Conservation (phyloP, 495 filamentous ascomycete genomes). For the Lentithecium fluviatile region DNA sequence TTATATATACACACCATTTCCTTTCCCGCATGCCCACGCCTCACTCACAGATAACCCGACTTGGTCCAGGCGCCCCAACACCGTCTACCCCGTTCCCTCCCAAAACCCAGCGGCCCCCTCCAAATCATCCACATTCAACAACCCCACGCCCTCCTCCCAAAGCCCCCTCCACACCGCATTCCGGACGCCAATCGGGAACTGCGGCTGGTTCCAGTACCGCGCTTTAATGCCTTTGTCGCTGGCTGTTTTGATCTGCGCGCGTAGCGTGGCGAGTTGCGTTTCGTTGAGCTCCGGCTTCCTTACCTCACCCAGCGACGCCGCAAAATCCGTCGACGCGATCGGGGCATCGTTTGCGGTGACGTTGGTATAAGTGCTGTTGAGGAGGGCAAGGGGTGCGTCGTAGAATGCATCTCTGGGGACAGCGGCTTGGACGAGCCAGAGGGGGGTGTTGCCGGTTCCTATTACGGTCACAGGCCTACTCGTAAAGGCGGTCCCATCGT, state of each 20-base stretch:
- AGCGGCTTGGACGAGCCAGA: conserved; percentile 46
- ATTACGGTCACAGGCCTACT: conserved; percentile 42
- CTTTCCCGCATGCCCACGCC: too few relatives aligned
- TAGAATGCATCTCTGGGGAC: conserved; percentile 59
- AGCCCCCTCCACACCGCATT: conserved; percentile 44
- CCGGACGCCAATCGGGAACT: conserved; percentile 41
- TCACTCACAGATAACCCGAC: too few relatives aligned
- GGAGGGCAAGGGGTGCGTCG: conserved; percentile 56
- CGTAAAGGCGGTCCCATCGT: conserved; percentile 36
- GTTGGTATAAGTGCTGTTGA: conserved; percentile 48
- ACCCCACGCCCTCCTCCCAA: conserved; percentile 41
- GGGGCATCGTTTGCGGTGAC: conserved; percentile 36
- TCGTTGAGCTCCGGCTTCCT: conserved; percentile 43
- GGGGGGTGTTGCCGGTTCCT: conserved; percentile 44
- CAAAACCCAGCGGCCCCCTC: conserved; percentile 44
- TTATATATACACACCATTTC: too few relatives aligned
- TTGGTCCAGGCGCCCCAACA: too few relatives aligned
- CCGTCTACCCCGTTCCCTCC: conserved; percentile 29
- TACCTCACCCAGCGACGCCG: conserved; percentile 31
- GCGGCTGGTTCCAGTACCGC: conserved; percentile 45
- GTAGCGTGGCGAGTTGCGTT: conserved; percentile 42
- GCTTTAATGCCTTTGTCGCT: conserved; percentile 43
- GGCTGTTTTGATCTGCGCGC: conserved; percentile 43
- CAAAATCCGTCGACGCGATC: conserved; percentile 37
- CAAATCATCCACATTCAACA: conserved; percentile 48